A percentile compares a stretch with the other conserved stretches of the same genome.
phyloP scores from a whole-genome alignment of 139 green algal species.

The Chlamydomonas incerta region DNA sequence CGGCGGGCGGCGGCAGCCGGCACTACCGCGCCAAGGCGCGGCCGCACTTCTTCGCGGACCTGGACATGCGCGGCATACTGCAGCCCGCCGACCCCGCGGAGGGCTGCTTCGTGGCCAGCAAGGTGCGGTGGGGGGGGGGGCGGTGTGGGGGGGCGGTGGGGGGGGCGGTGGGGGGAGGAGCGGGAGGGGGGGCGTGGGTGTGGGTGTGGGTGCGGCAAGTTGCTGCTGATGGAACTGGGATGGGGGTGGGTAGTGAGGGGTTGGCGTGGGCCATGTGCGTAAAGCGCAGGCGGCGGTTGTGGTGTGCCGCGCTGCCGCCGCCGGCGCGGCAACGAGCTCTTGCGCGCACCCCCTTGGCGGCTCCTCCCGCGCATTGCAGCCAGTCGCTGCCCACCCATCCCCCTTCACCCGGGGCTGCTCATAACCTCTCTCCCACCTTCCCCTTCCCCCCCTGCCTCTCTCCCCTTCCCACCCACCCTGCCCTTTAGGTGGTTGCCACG shows the following conservation, averaged over 20 bases:
- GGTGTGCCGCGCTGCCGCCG: too few relatives aligned
- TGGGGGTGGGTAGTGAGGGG: too few relatives aligned
- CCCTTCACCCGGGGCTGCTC: background rate
- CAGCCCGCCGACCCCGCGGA: constrained; percentile 20
- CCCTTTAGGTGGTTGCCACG: constrained; percentile 57
- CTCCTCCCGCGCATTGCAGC: too few relatives aligned
- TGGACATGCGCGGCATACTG: constrained; percentile 23
- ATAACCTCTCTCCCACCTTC: background rate
- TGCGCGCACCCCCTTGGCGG: too few relatives aligned
- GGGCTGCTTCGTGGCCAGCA: constrained; percentile 39
- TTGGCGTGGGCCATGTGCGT: too few relatives aligned
- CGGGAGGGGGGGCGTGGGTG: background rate
- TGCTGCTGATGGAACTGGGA: too few relatives aligned
- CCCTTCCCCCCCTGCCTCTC: too few relatives aligned
- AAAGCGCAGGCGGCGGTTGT: too few relatives aligned
- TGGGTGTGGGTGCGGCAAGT: background rate
- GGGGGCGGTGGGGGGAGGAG: too few relatives aligned
- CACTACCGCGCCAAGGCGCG: constrained; percentile 32
- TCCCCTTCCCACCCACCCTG: background rate
- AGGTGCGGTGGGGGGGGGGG: background rate
- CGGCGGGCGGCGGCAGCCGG: constrained; percentile 20
- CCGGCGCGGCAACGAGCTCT: too few relatives aligned
- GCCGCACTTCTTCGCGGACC: constrained; percentile 36
- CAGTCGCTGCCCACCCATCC: background rate
- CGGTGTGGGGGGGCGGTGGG: background rate